phyloP scores from a whole-genome alignment of 805 yeast species.

The Candida krabiensis region DNA sequence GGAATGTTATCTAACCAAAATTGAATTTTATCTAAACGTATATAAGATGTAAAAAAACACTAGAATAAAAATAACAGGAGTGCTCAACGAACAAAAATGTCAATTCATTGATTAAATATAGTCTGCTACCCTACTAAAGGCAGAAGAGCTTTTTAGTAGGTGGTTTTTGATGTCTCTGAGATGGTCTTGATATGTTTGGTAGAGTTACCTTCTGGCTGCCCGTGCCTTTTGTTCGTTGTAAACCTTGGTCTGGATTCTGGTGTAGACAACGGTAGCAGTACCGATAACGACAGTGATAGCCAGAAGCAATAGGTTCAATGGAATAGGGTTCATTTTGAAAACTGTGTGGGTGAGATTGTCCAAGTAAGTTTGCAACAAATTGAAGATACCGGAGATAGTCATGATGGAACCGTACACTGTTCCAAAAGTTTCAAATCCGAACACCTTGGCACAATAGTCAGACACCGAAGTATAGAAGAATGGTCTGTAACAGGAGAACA shows the following conservation, averaged over 20 bases:
- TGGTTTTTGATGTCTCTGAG: too few species aligned
- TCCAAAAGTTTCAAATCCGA: constrained; percentile 62
- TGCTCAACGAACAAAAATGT: too few species aligned
- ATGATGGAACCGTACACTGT: constrained; percentile 58
- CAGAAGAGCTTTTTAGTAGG: too few species aligned
- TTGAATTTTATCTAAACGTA: too few species aligned
- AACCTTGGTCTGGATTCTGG: constrained; percentile 29
- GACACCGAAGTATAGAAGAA: constrained; percentile 58
- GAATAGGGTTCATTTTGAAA: constrained; percentile 56
- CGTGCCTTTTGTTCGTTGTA: constrained; percentile 19
- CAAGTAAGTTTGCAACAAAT: constrained; percentile 46
- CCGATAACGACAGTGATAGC: constrained; percentile 45
- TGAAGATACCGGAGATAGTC: constrained; percentile 51
- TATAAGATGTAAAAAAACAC: too few species aligned
- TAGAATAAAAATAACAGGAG: too few species aligned
- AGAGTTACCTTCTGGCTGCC: constrained; percentile 4
- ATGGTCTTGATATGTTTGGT: too few species aligned
- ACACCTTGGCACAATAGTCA: constrained; percentile 62
- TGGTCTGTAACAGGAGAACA: constrained; percentile 56
- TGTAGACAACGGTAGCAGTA: constrained; percentile 39
- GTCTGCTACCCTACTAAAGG: too few species aligned
- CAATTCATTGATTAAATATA: too few species aligned
- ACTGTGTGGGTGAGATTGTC: constrained; percentile 51
- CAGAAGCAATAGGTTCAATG: constrained; percentile 44
- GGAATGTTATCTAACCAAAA: too few species aligned